Conservation (phyloP, 1,139 yeast genomes). For the Suhomyces bribrorum region DNA sequence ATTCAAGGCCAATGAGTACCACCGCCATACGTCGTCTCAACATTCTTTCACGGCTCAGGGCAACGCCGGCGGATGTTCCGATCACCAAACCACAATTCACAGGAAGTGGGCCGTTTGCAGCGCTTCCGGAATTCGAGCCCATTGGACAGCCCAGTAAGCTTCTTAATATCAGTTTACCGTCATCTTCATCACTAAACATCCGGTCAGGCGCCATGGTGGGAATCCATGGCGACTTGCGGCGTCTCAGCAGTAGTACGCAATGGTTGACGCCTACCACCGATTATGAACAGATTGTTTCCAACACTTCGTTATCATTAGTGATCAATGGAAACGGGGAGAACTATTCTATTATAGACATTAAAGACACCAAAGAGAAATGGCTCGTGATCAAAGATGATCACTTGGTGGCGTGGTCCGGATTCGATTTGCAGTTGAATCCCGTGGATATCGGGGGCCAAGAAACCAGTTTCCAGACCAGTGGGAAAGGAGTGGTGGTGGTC, state of each 20-base stretch:
- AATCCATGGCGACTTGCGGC: conserved; percentile 34
- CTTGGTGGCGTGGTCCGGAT: conserved; percentile 26
- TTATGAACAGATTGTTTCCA: conserved; percentile 30
- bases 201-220: conserved; percentile 36
- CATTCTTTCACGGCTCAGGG: conserved; percentile 3
- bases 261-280: conserved; percentile 18
- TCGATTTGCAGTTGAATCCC: conserved; percentile 15
- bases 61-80: conserved; percentile 1
- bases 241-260: conserved; percentile 18
- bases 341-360: conserved; percentile 28
- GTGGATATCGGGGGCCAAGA: conserved; percentile 6
- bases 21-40: conserved; percentile 5
- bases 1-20: too few species aligned
- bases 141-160: conserved; percentile 33
- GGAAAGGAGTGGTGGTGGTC: conserved; percentile 22
- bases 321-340: conserved; percentile 31
- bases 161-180: conserved; percentile 39
- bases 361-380: conserved; percentile 18
- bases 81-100: conserved; percentile 22
- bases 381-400: conserved; percentile 14
- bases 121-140: conserved; percentile 36
- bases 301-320: conserved; percentile 29
- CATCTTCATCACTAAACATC: conserved; percentile 33
- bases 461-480: conserved; percentile 14
- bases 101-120: conserved; percentile 45